Base-by-base conservation (phyloP, 148 eudicot genomes). In the Tetragonia tetragonoides region DNA sequence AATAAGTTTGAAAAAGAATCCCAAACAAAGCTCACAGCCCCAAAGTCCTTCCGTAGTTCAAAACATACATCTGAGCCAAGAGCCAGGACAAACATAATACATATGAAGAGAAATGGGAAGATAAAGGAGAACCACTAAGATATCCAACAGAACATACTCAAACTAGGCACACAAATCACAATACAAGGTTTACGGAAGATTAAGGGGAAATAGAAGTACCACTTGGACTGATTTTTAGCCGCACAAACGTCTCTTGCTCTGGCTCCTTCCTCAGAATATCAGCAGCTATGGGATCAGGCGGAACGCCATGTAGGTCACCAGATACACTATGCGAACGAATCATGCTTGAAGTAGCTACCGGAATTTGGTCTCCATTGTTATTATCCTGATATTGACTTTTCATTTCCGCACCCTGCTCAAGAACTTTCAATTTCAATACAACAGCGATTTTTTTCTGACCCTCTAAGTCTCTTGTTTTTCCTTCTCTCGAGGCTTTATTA, bases 251-350 rank as follows among this genome's bases (percentile, higher is more conserved):
- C 81, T 93, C 99, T 23, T 96, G 99, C 83, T 96, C 99, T 53
- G 99, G 99, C 82, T 96, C 99, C 87, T 91, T 96, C 88, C 99
- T 84, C 28, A 96, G 88, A 83, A 96, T 96, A 87, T 96, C 99
- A 70, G 99, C 99, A 70, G 99, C 95, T 77, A 96, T 91, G 23
- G 99, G 99, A 81, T 96, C 95, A 74, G 98, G 94, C 81, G 86
- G 99, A 70, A 93, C 98, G 68, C 99, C 94, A 83, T 96, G 99
- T 65, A 96, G 86, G 83, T 96, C 98, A 79, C 98, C 99, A 79
- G 99, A 91, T 72, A 88, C 89, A 81, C 99, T 96, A 61, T 96
- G 97, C 67, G 99, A 89, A 62, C 93, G 97, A 49, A 96, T 91
- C 97, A 96, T 90, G 75, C 83, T 90, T 65, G 97, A 59, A 81